Evolutionary conservation across 2,329 filamentous ascomycete genomes (phyloP).

Genomic region (Trichoderma brevicompactum): DNA sequence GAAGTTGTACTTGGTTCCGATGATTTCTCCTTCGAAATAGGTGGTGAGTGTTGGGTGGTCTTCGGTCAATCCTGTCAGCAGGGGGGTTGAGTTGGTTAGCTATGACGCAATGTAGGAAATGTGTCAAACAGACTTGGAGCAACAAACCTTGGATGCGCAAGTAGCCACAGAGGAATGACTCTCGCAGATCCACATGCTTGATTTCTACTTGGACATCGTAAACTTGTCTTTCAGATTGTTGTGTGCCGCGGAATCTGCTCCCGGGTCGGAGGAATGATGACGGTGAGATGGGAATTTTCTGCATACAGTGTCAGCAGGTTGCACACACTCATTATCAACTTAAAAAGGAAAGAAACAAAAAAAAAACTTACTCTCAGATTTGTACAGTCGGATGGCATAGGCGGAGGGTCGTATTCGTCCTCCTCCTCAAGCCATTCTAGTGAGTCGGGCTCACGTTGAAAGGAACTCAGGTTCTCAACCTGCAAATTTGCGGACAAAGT

Average conservation of each 20-base stretch:
- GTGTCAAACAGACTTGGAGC: neutral
- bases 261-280: conserved; percentile 86
- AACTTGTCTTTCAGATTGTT: conserved; percentile 88
- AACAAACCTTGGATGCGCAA: conserved; percentile 84
- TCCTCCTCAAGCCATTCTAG: conserved; percentile 36
- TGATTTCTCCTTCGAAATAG: conserved; percentile 98
- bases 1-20: conserved; percentile 94
- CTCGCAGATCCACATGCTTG: conserved; percentile 91
- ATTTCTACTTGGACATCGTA: conserved; percentile 98
- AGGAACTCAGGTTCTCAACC: conserved; percentile 31
- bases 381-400: conserved; percentile 47
- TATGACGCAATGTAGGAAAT: conserved; percentile 25
- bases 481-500: conserved; percentile 27
- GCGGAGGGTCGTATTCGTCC: conserved; percentile 42
- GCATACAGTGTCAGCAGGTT: conserved; percentile 12
- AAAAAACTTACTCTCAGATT: conserved; percentile 42
- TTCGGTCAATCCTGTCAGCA: conserved; percentile 75
- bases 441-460: conserved; percentile 34
- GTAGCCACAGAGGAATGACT: conserved; percentile 94
- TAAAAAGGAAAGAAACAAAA: neutral
- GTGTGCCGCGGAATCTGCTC: conserved; percentile 86
- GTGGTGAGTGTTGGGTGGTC: conserved; percentile 98
- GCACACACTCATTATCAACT: neutral
- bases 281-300: conserved; percentile 78
- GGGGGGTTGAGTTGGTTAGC: conserved; percentile 17